Evolutionary conservation across 371 early-diverging fungal species (phyloP).

Genomic region (Thermomucor indicae-seudaticae): DNA sequence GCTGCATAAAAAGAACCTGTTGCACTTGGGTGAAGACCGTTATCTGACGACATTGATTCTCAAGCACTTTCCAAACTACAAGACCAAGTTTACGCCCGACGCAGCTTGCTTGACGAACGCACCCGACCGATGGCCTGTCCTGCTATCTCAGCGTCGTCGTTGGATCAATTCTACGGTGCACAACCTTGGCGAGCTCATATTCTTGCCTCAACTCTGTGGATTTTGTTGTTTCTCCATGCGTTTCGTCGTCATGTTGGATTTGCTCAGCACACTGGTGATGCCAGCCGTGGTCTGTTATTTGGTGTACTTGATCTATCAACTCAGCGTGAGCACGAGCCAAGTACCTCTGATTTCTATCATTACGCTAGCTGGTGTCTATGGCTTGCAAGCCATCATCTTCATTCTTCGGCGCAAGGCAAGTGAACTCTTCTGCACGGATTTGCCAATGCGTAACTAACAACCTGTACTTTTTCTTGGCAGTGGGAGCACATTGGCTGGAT

Average conservation of each 20-base stretch:
- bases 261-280: slow-evolving; percentile 88
- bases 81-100: slow-evolving; percentile 92
- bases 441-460: slow-evolving; percentile 78
- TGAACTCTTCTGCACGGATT: slow-evolving; percentile 60
- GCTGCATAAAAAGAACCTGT: slow-evolving; percentile 94
- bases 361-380: slow-evolving; percentile 78
- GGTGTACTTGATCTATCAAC: slow-evolving; percentile 67
- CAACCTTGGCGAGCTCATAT: slow-evolving; percentile 89
- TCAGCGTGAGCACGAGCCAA: slow-evolving; percentile 48
- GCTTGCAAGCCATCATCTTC: slow-evolving; percentile 85
- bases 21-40: slow-evolving; percentile 81
- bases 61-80: slow-evolving; percentile 97
- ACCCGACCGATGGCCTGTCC: slow-evolving; percentile 90
- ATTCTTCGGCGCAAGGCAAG: slow-evolving; percentile 85
- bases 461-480: slow-evolving; percentile 69
- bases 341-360: slow-evolving; percentile 64
- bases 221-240: slow-evolving; percentile 96
- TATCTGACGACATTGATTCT: slow-evolving; percentile 98
- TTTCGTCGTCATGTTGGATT: slow-evolving; percentile 86
- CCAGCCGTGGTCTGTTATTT: slow-evolving; percentile 92
- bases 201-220: slow-evolving; percentile 89
- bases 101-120: slow-evolving; percentile 93
- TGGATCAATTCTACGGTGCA: slow-evolving; percentile 98
- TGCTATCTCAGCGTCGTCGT: slow-evolving; percentile 78
- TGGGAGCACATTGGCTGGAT: slow-evolving; percentile 83